phyloP scores from a whole-genome alignment of 2,329 filamentous ascomycete species.

The Exophiala phaeomuriformis region DNA sequence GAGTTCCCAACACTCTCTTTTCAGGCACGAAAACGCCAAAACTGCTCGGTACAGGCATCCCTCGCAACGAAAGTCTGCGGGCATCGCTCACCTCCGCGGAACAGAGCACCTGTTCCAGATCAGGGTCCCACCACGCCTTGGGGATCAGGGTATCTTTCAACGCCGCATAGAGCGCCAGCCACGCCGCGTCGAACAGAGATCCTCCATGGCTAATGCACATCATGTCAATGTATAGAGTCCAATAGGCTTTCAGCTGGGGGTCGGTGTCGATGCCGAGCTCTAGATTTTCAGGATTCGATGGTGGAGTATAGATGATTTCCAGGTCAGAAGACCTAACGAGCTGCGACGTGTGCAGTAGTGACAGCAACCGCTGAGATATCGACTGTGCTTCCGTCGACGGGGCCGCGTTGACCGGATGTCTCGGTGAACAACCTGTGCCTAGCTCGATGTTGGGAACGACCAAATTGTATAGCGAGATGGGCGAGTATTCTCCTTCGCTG shows the following conservation, averaged over 20 bases:
- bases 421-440: constrained; percentile 81
- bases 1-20: constrained; percentile 40
- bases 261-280: constrained; percentile 41
- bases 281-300: constrained; percentile 23
- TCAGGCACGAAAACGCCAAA: constrained; percentile 68
- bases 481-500: constrained; percentile 36
- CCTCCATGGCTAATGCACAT: constrained; percentile 81
- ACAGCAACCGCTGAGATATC: constrained; percentile 70
- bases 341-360: constrained; percentile 63
- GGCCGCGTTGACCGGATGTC: constrained; percentile 64
- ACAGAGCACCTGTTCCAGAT: constrained; percentile 72
- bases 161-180: constrained; percentile 75
- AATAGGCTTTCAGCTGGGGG: constrained; percentile 69
- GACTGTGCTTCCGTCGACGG: constrained; percentile 75
- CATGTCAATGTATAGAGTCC: constrained; percentile 92
- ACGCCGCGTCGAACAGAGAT: constrained; percentile 74
- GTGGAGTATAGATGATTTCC: constrained; percentile 60
- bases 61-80: constrained; percentile 54
- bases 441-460: constrained; percentile 92
- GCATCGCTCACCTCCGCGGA: constrained; percentile 52
- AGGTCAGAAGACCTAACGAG: constrained; percentile 62
- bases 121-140: constrained; percentile 71
- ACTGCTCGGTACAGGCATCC: constrained; percentile 65
- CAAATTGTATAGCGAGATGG: constrained; percentile 49
- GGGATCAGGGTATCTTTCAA: constrained; percentile 71